These are phyloP conservation scores for Lolium multiflorum DNA, from an alignment of 176 grass and related monocot species.

Conservation along the genomic window DNA sequence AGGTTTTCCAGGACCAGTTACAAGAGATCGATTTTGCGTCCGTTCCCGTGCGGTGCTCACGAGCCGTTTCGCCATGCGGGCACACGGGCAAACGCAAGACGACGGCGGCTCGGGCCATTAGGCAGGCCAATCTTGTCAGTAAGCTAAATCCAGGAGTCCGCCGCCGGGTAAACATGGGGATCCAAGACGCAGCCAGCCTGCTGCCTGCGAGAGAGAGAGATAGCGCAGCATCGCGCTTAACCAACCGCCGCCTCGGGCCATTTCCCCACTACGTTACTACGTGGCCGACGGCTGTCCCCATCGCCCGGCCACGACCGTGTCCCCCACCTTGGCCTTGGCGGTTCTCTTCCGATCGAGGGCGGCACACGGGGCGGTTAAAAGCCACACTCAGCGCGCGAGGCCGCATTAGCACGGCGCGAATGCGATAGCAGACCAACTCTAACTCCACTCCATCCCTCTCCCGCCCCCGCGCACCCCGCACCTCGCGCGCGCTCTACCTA, in stretches of 20 bases:
- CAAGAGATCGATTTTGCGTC: background rate
- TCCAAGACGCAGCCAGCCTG: constrained; percentile 7
- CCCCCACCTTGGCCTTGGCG: background rate
- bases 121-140: constrained; percentile 19
- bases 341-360: constrained; percentile 22
- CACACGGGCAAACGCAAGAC: background rate
- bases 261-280: constrained; percentile 40
- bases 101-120: constrained; percentile 12
- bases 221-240: background rate
- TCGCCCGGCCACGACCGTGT: constrained; percentile 32
- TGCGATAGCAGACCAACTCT: constrained; percentile 43
- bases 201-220: background rate
- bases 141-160: constrained; percentile 13
- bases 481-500: background rate
- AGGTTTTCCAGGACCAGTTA: background rate
- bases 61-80: background rate
- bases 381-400: background rate
- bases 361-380: constrained; percentile 38
- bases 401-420: constrained; percentile 47
- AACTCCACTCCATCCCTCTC: background rate
- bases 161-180: background rate
- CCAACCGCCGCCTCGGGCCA: constrained; percentile 23
- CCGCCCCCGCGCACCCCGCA: constrained; percentile 27
- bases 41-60: constrained; percentile 43
- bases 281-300: constrained; percentile 19